Evolutionary conservation across 2,329 filamentous ascomycete genomes (phyloP).

Genomic region (Ceratocystis diversiconidia): DNA sequence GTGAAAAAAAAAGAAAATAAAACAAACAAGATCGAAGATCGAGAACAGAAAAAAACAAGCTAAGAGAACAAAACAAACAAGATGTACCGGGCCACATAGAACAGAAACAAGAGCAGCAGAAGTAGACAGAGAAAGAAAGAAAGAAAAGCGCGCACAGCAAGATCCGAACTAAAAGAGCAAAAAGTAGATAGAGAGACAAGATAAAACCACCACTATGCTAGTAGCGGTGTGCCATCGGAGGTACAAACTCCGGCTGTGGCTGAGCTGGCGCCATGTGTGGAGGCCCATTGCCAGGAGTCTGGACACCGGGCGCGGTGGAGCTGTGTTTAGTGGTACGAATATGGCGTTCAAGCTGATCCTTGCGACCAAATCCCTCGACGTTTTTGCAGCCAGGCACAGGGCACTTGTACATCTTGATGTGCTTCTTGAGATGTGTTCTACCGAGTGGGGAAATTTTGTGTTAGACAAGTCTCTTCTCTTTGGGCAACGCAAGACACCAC

Average conservation of each 20-base stretch:
- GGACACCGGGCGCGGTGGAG: not conserved
- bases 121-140: not conserved
- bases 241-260: constrained; percentile 4
- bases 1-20: constrained; percentile 1
- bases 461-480: not conserved
- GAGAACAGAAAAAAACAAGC: not conserved
- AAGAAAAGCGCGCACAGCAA: not conserved
- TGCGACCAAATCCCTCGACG: constrained; percentile 17
- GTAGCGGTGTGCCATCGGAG: constrained; percentile 5
- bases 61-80: not conserved
- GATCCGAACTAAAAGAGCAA: not conserved
- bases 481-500: not conserved
- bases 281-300: not conserved
- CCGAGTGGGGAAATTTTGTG: not conserved
- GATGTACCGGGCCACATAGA: constrained; percentile 3
- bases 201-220: not conserved
- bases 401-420: constrained; percentile 18
- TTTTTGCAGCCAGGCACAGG: constrained; percentile 16
- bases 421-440: constrained; percentile 17
- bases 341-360: constrained; percentile 17
- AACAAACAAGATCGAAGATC: not conserved
- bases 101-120: not conserved
- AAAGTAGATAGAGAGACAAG: not conserved
- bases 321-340: constrained; percentile 16
- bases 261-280: not conserved